Evolutionary conservation across 2,329 filamentous ascomycete genomes (phyloP), one percentile per base, ranked within the genome.

Genomic region (Aspergillus quadricinctus): DNA sequence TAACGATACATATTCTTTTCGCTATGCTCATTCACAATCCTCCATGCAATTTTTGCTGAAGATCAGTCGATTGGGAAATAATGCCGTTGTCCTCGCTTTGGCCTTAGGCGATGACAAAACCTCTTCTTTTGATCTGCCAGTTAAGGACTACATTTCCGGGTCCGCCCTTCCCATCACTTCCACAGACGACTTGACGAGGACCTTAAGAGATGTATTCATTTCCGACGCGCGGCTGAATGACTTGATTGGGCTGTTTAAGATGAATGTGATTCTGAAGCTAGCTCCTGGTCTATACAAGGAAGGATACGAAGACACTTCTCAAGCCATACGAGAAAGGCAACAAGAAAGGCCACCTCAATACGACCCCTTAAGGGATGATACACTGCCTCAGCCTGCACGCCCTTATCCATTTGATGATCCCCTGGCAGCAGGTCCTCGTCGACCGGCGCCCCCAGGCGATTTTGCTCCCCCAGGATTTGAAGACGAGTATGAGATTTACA

Each of bases 391-490:
- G 59, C 88, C 87, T 27, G 86, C 86, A 19, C 81, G 83, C 14
- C 88, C 88, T 3, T 83, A 86, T 61, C 89, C 88, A 0, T 85
- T 87, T 61, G 75, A 83, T 49, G 87, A 88, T 66, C 86, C 84
- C n/a, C 80, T 89, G 37, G 84, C 81, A 10, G 81, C 78, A 19
- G 75, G 69, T 1, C 82, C 83, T 14, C 85, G 83, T 45, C 79
- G 79, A 21, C 89, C 89, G 1, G 69, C 85, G 17, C 92, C 92
- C 0, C 76, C 82, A 0, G 86, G 81, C 9, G 89, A 92, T 62
- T 92, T 96, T 63, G 85, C 88, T 0, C 92, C 93, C 0, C 94
- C 94, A 0, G 90, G 85, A 21, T 97, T 97, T 63, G 94, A 97
- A 63, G 93, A 99, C 70, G 92, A 97, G 68, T 88, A 91, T 66